These are phyloP conservation scores for Saccharomycopsis schoenii DNA, from an alignment of 805 yeast genomes.

Conservation along the genomic window DNA sequence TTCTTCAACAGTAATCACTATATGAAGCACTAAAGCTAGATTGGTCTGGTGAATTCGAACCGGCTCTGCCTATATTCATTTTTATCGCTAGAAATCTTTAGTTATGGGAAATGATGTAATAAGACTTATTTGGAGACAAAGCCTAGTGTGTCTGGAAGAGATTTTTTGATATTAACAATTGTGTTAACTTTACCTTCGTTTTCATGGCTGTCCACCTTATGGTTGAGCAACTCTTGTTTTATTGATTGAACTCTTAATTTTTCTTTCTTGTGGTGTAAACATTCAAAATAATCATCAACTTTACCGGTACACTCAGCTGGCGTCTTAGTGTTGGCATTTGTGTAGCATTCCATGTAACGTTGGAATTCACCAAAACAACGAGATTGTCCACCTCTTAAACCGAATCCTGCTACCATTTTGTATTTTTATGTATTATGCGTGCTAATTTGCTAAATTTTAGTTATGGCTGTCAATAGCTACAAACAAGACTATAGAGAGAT, in stretches of 20 bases:
- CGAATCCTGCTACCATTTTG: slow-evolving; percentile 30
- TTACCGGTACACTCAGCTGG: slow-evolving; percentile 31
- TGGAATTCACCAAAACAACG: slow-evolving; percentile 40
- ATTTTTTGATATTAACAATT: slow-evolving; percentile 15
- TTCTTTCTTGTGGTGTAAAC: slow-evolving; percentile 40
- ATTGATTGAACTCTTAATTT: slow-evolving; percentile 22
- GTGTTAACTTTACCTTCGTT: slow-evolving; percentile 11
- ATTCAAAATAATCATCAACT: slow-evolving; percentile 40
- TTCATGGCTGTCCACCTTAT: neutral
- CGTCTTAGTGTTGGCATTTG: slow-evolving; percentile 29
- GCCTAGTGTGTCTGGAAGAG: slow-evolving; percentile 22
- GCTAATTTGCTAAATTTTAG: neutral
- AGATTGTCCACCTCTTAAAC: slow-evolving; percentile 34
- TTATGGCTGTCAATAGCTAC: neutral
- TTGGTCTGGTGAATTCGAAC: neutral
- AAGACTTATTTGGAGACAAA: slow-evolving; percentile 15
- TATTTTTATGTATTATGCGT: neutral
- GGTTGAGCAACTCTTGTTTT: slow-evolving; percentile 20
- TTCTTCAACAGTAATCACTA: no score
- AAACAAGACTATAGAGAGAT: neutral
- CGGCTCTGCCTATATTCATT: neutral
- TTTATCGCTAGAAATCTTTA: neutral
- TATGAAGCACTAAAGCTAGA: neutral
- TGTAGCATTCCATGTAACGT: slow-evolving; percentile 36
- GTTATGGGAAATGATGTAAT: neutral